Percentiles rank a stretch among this genome's conserved stretches.
These are phyloP conservation scores for Epichloe sibirici DNA, from an alignment of 2,329 filamentous ascomycete genomes.

Conservation along the genomic window DNA sequence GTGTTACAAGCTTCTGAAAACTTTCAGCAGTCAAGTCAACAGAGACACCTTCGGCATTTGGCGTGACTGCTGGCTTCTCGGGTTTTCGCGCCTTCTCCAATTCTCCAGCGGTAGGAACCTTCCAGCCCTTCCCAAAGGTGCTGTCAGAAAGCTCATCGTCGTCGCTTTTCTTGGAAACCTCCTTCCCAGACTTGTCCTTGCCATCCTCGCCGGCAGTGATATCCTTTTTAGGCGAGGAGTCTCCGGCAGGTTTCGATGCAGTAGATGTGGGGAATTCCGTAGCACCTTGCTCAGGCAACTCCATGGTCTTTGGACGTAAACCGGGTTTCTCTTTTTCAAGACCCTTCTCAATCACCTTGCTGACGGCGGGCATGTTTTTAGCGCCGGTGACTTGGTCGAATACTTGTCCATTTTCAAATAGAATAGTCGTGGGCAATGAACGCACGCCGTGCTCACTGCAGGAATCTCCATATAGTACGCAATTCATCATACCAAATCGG, in stretches of 20 bases:
- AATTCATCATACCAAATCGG: conserved; percentile 78
- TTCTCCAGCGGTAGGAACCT: conserved; percentile 18
- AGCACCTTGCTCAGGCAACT: conserved; percentile 61
- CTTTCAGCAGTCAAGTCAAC: conserved; percentile 67
- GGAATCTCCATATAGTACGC: conserved; percentile 67
- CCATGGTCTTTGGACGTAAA: conserved; percentile 55
- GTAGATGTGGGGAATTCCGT: conserved; percentile 27
- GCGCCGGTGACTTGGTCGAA: conserved; percentile 52
- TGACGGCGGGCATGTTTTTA: conserved; percentile 55
- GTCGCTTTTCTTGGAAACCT: conserved; percentile 13
- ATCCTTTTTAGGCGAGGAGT: conserved; percentile 17
- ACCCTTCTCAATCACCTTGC: conserved; percentile 59
- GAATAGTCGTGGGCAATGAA: conserved; percentile 62
- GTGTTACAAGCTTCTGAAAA: conserved; percentile 77
- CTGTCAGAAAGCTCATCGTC: conserved; percentile 9
- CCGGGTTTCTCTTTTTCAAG: conserved; percentile 72
- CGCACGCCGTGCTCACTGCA: conserved; percentile 56
- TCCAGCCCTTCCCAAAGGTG: conserved; percentile 18
- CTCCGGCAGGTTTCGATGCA: conserved; percentile 17
- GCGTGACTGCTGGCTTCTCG: conserved; percentile 38
- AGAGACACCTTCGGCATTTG: conserved; percentile 67
- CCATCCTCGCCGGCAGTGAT: conserved; percentile 8
- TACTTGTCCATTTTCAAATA: conserved; percentile 69
- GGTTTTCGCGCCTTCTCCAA: conserved; percentile 24
- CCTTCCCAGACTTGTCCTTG: conserved; percentile 18